These are phyloP conservation scores for Diplodia mutila DNA, from an alignment of 2,329 filamentous ascomycete genomes.

Conservation along the genomic window DNA sequence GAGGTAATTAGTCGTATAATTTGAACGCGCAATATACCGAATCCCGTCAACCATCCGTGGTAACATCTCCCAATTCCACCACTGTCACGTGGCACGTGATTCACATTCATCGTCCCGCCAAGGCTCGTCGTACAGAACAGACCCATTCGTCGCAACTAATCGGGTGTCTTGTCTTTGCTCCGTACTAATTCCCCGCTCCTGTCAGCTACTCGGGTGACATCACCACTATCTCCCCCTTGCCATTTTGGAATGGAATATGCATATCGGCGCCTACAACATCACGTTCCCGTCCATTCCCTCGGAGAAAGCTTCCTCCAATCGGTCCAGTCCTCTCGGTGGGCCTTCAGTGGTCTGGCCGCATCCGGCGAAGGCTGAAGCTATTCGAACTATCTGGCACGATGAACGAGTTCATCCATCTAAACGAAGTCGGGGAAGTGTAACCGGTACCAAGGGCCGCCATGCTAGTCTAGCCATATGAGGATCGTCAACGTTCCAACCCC, in stretches of 20 bases:
- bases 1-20: neutral
- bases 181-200: neutral
- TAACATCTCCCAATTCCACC: neutral
- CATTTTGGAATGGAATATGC: neutral
- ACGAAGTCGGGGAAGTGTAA: neutral
- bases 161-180: neutral
- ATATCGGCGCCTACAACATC: neutral
- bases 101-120: neutral
- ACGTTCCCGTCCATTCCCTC: neutral
- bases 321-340: neutral
- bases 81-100: neutral
- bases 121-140: neutral
- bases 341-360: neutral
- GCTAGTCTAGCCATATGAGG: neutral
- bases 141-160: neutral
- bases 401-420: neutral
- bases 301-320: neutral
- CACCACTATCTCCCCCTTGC: neutral
- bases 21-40: neutral
- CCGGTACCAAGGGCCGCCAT: neutral
- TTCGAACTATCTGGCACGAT: neutral
- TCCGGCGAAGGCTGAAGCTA: neutral
- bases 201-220: neutral
- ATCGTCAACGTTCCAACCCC: neutral
- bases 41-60: neutral